phyloP scores from a whole-genome alignment of 108 stramenopile species.

The Asterionellopsis glacialis region DNA sequence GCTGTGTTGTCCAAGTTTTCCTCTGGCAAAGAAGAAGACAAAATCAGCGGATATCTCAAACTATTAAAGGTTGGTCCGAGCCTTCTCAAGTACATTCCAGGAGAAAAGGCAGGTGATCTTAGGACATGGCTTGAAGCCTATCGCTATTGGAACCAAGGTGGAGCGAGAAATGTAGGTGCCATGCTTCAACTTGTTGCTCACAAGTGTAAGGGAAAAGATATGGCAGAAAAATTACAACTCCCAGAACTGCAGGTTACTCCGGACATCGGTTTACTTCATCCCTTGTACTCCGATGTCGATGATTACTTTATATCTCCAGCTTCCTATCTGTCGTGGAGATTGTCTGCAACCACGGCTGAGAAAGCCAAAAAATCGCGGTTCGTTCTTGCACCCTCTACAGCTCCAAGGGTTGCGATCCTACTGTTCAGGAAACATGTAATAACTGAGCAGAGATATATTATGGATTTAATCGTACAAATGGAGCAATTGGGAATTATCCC shows the following conservation, averaged over 20 bases:
- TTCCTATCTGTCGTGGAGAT: conserved; percentile 63
- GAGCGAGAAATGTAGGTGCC: conserved; percentile 47
- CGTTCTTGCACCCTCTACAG: conserved; percentile 31
- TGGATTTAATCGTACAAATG: conserved; percentile 59
- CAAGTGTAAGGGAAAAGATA: conserved; percentile 1
- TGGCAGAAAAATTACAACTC: conserved; percentile 22
- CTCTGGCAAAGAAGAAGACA: conserved; percentile 80
- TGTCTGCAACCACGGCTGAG: conserved; percentile 27
- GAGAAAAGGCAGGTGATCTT: conserved; percentile 77
- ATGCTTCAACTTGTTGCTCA: conserved; percentile 50
- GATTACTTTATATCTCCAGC: conserved; percentile 24
- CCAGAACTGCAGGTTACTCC: conserved; percentile 67
- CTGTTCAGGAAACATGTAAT: conserved; percentile 87
- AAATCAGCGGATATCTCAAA: conserved; percentile 74
- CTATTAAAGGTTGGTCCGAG: conserved; percentile 80
- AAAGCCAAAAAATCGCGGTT: conserved; percentile 28
- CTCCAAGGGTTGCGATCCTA: conserved; percentile 70
- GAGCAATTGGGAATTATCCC: conserved; percentile 69
- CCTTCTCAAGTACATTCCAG: conserved; percentile 79
- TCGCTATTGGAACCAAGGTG: conserved; percentile 85
- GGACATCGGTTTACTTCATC: conserved; percentile 74
- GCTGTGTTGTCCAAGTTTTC: conserved; percentile 73
- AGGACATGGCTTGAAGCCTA: conserved; percentile 83
- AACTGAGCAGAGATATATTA: conserved; percentile 72
- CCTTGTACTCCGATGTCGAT: conserved; percentile 20